Evolutionary conservation across 2,329 filamentous ascomycete species (phyloP), one percentile per base, ranked within the genome.

Genomic region (Paecilomyces formosus): DNA sequence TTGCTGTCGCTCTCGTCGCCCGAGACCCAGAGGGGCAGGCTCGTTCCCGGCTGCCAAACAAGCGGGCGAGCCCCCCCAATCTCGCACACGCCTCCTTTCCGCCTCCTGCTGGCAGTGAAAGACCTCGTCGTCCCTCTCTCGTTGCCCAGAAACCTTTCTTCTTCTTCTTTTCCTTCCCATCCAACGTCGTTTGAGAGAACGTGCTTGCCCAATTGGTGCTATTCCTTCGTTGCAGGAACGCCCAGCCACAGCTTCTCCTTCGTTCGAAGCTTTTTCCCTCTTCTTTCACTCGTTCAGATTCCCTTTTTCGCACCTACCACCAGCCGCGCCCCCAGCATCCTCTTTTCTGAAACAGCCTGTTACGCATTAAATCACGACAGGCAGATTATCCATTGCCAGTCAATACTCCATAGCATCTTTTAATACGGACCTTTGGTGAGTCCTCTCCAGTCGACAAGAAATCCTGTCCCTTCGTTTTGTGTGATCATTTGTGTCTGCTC

Each of bases 241-340:
- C 55, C 55, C 63, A 60, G 39, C 53, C 52, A 61, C 64, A 65
- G 68, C 71, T 72, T 72, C 69, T 67, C 65, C 62, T 63, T 70
- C 69, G 65, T 68, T 68, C 39, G 63, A 67, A 68, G 62, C 62
- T 62, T 63, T 31, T 62, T 55, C 58, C 63, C 64, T 66, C 62
- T 64, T 65, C 68, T 63, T 64, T 62, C 72, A 69, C 67, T 74
- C 72, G 69, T 74, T 72, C 62, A 64, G 55, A 59, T 61, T 63
- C 60, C 59, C 62, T 64, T 63, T 64, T 65, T 64, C 61, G 59
- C 59, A 61, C 61, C 61, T 64, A 57, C 65, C 64, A 69, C 66
- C 62, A 67, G 64, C 64, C 60, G 65, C 64, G 61, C 56, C 58
- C 24, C 65, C 55, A 59, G 61, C 60, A 62, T 63, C 61, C 57